Conservation (phyloP, 164 flowering plant species). For the Piper longum region DNA sequence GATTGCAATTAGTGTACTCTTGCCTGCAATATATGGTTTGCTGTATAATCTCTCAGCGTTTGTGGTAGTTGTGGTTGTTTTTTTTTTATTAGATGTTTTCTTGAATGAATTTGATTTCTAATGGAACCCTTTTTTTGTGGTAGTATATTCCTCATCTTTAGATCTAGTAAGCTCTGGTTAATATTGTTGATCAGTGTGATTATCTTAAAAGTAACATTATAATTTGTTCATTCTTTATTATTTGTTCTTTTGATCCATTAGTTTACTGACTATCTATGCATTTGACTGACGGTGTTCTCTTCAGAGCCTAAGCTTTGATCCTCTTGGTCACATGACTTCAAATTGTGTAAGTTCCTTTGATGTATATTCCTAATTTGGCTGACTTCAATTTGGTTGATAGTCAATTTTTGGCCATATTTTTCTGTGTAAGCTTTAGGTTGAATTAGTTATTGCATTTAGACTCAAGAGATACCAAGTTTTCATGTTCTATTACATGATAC, state of each 20-base stretch:
- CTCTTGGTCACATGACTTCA: neutral
- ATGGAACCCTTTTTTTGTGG: neutral
- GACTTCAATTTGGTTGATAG: no score
- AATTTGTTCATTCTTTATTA: neutral
- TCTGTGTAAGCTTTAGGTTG: no score
- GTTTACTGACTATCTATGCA: neutral
- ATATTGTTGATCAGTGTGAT: conserved; percentile 21
- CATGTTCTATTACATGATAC: conserved; percentile 15
- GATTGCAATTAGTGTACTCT: conserved; percentile 46
- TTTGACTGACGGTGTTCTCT: neutral
- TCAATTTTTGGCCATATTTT: no score
- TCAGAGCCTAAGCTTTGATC: neutral
- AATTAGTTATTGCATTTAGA: no score
- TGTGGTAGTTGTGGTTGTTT: no score
- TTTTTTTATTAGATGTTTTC: no score
- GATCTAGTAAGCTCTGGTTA: conserved; percentile 30
- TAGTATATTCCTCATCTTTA: conserved; percentile 48
- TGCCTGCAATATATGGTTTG: conserved; percentile 59
- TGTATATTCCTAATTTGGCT: neutral
- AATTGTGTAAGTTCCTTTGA: neutral
- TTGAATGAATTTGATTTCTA: neutral
- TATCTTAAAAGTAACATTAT: neutral
- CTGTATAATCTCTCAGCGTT: neutral
- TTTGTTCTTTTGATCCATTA: neutral
- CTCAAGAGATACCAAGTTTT: no score